Conservation (phyloP, 2,329 filamentous ascomycete genomes). For the Samsoniella hepiali region DNA sequence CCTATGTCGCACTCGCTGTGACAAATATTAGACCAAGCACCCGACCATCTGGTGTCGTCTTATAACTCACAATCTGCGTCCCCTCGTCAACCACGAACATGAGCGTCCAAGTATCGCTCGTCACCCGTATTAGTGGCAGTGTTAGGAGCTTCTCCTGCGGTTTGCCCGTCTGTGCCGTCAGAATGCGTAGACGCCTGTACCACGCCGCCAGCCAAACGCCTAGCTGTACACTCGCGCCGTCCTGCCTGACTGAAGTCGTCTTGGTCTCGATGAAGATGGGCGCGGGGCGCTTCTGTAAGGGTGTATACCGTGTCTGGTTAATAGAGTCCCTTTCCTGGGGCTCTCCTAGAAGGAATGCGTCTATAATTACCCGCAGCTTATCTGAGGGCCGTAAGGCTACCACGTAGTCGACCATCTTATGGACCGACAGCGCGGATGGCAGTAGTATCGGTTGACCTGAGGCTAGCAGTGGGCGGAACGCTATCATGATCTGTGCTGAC, state of each 20-base stretch:
- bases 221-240: conserved; percentile 2
- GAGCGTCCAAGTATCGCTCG: background rate
- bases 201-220: conserved; percentile 4
- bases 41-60: too few relatives aligned
- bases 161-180: background rate
- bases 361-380: background rate
- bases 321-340: background rate
- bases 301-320: background rate
- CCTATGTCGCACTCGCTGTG: background rate
- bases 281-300: background rate
- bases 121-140: background rate
- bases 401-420: conserved; percentile 11
- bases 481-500: conserved; percentile 2
- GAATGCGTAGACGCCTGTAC: background rate
- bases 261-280: conserved; percentile 5
- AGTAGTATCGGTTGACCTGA: too few relatives aligned
- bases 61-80: background rate
- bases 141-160: background rate
- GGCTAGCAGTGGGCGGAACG: background rate
- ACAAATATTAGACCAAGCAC: background rate
- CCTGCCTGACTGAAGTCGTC: background rate
- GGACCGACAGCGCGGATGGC: too few relatives aligned
- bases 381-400: background rate
- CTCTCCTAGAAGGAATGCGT: background rate
- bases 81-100: background rate